Evolutionary conservation across 306 rosid species (phyloP).

Genomic region (Cotoneaster glaucophyllus): DNA sequence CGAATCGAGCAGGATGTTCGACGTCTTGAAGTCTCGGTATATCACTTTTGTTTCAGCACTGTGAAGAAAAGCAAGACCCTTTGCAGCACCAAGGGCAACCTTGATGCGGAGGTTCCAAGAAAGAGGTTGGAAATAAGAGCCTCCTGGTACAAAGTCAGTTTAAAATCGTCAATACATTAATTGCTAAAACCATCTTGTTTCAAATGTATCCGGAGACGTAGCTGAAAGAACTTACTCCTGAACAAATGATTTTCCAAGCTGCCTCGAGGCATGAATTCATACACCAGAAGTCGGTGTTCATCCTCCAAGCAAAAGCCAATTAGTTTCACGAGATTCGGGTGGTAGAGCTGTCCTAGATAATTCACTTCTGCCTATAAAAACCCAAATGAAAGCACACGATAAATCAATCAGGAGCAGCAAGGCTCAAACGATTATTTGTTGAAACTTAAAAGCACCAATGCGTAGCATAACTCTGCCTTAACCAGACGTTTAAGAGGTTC

Average conservation of each 20-base stretch:
- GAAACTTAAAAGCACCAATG: neutral
- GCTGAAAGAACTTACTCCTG: conserved; percentile 29
- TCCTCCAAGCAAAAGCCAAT: conserved; percentile 53
- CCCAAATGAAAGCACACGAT: neutral
- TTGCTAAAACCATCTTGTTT: neutral
- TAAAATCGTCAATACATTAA: neutral
- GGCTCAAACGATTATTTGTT: neutral
- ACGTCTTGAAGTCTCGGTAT: conserved; percentile 46
- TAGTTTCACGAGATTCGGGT: conserved; percentile 40
- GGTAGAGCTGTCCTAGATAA: conserved; percentile 43
- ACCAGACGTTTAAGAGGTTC: neutral
- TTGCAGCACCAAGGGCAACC: conserved; percentile 49
- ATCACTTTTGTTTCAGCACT: conserved; percentile 42
- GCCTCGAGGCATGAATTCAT: conserved; percentile 53
- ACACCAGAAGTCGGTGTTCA: conserved; percentile 45
- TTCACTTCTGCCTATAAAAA: conserved; percentile 46
- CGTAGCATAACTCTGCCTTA: neutral
- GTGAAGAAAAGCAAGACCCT: conserved; percentile 49
- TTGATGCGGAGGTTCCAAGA: conserved; percentile 47
- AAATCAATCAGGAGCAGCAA: conserved; percentile 2
- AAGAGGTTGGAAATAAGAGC: conserved; percentile 54
- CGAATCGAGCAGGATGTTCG: conserved; percentile 40
- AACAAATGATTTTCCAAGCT: conserved; percentile 53
- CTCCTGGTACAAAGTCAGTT: conserved; percentile 21
- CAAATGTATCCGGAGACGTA: neutral